A percentile compares a stretch with the other conserved stretches of the same genome.
phyloP scores from a whole-genome alignment of 2,329 filamentous ascomycete species.

The Aspergillus pseudoterreus region DNA sequence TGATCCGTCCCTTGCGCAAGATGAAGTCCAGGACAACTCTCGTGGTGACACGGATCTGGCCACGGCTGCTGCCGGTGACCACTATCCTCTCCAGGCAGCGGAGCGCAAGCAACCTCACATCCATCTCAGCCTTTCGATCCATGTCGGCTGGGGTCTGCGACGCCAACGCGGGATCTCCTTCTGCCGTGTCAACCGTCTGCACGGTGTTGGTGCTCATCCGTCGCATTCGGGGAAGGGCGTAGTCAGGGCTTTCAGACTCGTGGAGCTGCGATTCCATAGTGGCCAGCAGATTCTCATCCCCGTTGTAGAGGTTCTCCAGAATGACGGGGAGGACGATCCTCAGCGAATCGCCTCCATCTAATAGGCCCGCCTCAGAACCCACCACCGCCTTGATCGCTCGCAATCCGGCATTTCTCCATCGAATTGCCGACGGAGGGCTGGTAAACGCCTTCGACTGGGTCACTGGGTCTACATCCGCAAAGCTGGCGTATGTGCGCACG shows the following conservation, averaged over 20 bases:
- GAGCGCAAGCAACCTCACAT: slow-evolving; percentile 78
- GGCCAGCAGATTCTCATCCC: slow-evolving; percentile 59
- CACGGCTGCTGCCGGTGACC: slow-evolving; percentile 68
- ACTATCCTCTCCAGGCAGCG: slow-evolving; percentile 86
- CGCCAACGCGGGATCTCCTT: slow-evolving; percentile 62
- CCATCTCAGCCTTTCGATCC: slow-evolving; percentile 84
- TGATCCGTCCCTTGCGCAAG: slow-evolving; percentile 52
- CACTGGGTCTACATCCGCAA: slow-evolving; percentile 63
- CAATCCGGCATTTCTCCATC: slow-evolving; percentile 71
- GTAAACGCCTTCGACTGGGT: slow-evolving; percentile 48
- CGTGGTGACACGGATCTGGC: slow-evolving; percentile 77
- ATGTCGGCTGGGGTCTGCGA: slow-evolving; percentile 79
- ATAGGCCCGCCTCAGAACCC: slow-evolving; percentile 74
- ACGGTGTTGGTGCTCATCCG: slow-evolving; percentile 78
- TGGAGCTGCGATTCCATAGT: slow-evolving; percentile 65
- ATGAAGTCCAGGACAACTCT: slow-evolving; percentile 72
- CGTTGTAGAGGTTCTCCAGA: slow-evolving; percentile 77
- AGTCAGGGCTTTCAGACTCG: slow-evolving; percentile 64
- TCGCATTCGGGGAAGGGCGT: slow-evolving; percentile 60
- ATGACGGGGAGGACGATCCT: slow-evolving; percentile 78
- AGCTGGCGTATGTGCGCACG: slow-evolving; percentile 72
- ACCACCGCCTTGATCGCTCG: slow-evolving; percentile 79
- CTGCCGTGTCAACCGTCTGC: slow-evolving; percentile 65
- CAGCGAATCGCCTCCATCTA: slow-evolving; percentile 72
- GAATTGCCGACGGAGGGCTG: slow-evolving; percentile 70